These are phyloP conservation scores for Cyclanthera cordifolia DNA, from an alignment of 306 rosid species.

Conservation along the genomic window DNA sequence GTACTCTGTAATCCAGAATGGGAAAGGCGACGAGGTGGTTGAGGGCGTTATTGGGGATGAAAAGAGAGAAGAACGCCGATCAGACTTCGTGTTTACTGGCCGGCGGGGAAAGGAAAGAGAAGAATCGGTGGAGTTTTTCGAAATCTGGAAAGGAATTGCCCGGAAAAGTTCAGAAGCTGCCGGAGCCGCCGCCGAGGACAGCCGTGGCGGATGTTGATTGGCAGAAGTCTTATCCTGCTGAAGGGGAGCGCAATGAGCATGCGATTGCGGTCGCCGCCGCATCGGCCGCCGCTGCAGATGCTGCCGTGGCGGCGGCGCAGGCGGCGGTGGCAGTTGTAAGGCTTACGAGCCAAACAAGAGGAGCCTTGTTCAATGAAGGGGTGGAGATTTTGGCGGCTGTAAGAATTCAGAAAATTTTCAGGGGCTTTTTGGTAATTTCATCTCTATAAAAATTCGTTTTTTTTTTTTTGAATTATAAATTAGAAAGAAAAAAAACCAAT, in stretches of 20 bases:
- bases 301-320: constrained; percentile 75
- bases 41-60: constrained; percentile 73
- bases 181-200: constrained; percentile 10
- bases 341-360: constrained; percentile 60
- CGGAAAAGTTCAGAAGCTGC: constrained; percentile 5
- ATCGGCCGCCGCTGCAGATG: constrained; percentile 84
- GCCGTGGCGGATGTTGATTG: constrained; percentile 29
- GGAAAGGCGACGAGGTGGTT: constrained; percentile 72
- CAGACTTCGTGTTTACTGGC: constrained; percentile 21
- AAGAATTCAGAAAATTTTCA: constrained; percentile 76
- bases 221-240: constrained; percentile 57
- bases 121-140: constrained; percentile 77
- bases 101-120: constrained; percentile 38
- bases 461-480: no score
- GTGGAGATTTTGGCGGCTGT: constrained; percentile 57
- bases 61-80: constrained; percentile 49
- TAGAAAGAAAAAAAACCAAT: no score
- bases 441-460: not conserved
- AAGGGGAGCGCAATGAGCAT: constrained; percentile 66
- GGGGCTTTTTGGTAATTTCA: constrained; percentile 67
- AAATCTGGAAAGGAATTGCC: constrained; percentile 42
- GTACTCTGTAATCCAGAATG: constrained; percentile 17
- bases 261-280: constrained; percentile 98
- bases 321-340: constrained; percentile 87
- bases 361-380: constrained; percentile 37